phyloP scores from a whole-genome alignment of 192 early-diverging fungal genomes.

The Entomortierella lignicola region DNA sequence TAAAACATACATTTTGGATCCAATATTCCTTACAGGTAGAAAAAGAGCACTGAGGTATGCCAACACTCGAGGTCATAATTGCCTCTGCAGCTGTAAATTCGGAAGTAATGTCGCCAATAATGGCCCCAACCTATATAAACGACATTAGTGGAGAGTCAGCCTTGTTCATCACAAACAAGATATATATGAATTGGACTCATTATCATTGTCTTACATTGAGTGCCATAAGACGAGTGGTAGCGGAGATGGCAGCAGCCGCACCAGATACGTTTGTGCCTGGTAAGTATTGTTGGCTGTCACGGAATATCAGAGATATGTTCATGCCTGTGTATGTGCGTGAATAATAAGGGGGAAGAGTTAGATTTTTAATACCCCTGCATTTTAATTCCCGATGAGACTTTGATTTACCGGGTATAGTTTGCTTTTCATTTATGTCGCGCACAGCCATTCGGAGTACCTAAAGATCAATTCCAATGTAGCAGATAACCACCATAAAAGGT shows the following conservation, averaged over 20 bases:
- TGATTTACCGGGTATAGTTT: constrained; percentile 36
- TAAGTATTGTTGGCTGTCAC: constrained; percentile 40
- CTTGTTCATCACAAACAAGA: too few relatives aligned
- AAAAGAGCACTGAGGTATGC: constrained; percentile 46
- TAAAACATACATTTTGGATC: too few relatives aligned
- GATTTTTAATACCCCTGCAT: too few relatives aligned
- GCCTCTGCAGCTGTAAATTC: constrained; percentile 37
- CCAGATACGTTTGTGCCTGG: constrained; percentile 23
- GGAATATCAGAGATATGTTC: constrained; percentile 34
- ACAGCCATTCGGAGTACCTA: constrained; percentile 47
- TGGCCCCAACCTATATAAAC: constrained; percentile 27
- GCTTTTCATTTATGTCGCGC: constrained; percentile 30
- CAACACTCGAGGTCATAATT: constrained; percentile 46
- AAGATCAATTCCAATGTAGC: too few relatives aligned
- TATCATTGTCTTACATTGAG: constrained; percentile 21
- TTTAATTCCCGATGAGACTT: too few relatives aligned
- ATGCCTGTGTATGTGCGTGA: constrained; percentile 16
- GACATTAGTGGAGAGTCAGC: too few relatives aligned
- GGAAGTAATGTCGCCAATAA: constrained; percentile 35
- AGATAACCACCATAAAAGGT: too few relatives aligned
- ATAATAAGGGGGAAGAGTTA: too few relatives aligned
- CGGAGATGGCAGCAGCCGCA: constrained; percentile 35
- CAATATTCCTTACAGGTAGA: constrained; percentile 27
- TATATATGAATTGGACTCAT: too few relatives aligned
- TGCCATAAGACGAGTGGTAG: constrained; percentile 21